Evolutionary conservation across 108 stramenopile species (phyloP).

Genomic region (Pseudonitzschia multiseries): DNA sequence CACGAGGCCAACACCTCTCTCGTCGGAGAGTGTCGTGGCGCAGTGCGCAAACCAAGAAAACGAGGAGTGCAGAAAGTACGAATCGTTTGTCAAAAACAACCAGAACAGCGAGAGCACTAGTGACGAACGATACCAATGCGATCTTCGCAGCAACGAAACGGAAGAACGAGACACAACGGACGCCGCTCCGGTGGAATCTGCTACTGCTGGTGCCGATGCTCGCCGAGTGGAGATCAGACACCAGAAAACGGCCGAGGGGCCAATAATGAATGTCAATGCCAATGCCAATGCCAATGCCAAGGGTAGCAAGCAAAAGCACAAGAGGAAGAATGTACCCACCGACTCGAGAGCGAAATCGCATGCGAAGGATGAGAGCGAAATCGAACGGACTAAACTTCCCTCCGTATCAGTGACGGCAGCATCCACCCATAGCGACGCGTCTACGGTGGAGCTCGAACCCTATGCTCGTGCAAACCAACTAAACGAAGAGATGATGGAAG

Average conservation of each 20-base stretch:
- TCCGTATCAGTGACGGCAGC: neutral
- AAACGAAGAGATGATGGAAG: neutral
- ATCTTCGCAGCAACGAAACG: neutral
- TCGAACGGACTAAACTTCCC: neutral
- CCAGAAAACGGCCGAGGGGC: too few relatives aligned
- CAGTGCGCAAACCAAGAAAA: neutral
- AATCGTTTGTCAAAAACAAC: neutral
- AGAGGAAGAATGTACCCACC: too few relatives aligned
- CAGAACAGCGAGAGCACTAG: neutral
- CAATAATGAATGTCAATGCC: too few relatives aligned
- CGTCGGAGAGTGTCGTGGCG: neutral
- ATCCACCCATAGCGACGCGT: neutral
- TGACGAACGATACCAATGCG: neutral
- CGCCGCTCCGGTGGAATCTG: neutral
- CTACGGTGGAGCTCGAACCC: neutral
- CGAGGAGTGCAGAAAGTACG: neutral
- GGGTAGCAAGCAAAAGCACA: too few relatives aligned
- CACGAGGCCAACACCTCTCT: neutral
- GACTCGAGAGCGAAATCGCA: neutral
- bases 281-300: too few relatives aligned
- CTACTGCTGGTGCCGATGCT: too few relatives aligned
- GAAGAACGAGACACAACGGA: constrained; percentile 3
- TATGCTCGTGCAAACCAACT: neutral
- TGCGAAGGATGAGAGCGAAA: neutral
- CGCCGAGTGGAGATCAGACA: neutral